Conservation (phyloP, 176 grass and related monocot genomes). For the Tuctoria greenei region DNA sequence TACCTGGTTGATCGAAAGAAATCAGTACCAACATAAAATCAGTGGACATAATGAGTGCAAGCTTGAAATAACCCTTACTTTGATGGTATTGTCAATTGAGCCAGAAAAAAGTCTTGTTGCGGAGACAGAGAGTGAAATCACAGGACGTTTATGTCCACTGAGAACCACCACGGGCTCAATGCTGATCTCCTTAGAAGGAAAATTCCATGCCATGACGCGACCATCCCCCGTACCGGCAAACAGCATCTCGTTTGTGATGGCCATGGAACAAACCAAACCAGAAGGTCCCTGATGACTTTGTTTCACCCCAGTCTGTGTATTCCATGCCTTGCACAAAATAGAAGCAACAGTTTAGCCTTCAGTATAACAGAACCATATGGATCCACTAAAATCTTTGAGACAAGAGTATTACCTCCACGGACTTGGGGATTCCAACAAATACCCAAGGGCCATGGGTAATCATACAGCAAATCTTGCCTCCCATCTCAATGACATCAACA, state of each 20-base stretch:
- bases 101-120: conserved; percentile 41
- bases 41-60: neutral
- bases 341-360: conserved; percentile 14
- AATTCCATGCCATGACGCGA: conserved; percentile 41
- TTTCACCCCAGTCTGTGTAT: conserved; percentile 40
- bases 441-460: conserved; percentile 42
- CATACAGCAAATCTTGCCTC: conserved; percentile 54
- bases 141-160: conserved; percentile 14
- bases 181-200: conserved; percentile 29
- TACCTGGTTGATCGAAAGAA: conserved; percentile 38
- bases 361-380: neutral
- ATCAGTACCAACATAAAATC: conserved; percentile 9
- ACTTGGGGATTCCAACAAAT: conserved; percentile 43
- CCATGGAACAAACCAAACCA: conserved; percentile 53
- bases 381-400: neutral
- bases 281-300: conserved; percentile 38
- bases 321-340: conserved; percentile 36
- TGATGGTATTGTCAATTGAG: conserved; percentile 50
- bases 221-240: conserved; percentile 48
- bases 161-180: conserved; percentile 19
- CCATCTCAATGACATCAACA: conserved; percentile 40
- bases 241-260: conserved; percentile 33
- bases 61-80: conserved; percentile 8
- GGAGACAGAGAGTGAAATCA: conserved; percentile 39
- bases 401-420: conserved; percentile 29